Conservation (phyloP, 495 filamentous ascomycete species). For the Paragyromitra xinjiangensis region DNA sequence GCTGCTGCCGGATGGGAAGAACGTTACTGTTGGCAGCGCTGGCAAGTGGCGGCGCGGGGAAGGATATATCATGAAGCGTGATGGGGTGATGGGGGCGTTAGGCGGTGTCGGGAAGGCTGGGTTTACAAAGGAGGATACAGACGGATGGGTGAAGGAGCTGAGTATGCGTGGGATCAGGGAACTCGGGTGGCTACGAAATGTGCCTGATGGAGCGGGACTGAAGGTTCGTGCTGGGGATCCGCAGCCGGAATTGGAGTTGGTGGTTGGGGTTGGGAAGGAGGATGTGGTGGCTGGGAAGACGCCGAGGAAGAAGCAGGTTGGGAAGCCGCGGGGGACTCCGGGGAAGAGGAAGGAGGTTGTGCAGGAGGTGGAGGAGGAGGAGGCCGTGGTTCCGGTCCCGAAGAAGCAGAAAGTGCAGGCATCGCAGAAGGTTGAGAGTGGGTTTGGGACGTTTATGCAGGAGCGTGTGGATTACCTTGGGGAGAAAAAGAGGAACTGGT, state of each 20-base stretch:
- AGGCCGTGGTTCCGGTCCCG: neutral
- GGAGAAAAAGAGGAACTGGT: constrained; percentile 72
- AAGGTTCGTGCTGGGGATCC: constrained; percentile 48
- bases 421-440: constrained; percentile 52
- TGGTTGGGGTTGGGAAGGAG: constrained; percentile 35
- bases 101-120: constrained; percentile 43
- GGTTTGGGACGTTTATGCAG: constrained; percentile 66
- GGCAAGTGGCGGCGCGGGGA: constrained; percentile 52
- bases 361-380: neutral
- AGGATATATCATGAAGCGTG: constrained; percentile 53
- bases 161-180: constrained; percentile 47
- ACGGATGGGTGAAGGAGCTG: constrained; percentile 55
- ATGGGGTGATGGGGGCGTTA: constrained; percentile 52
- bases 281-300: neutral
- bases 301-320: constrained; percentile 19
- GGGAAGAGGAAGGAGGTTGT: constrained; percentile 6
- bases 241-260: constrained; percentile 35
- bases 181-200: constrained; percentile 39
- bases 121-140: constrained; percentile 52
- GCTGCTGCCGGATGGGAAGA: constrained; percentile 51
- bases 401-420: constrained; percentile 23
- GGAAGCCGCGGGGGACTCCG: neutral
- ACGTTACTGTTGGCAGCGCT: constrained; percentile 39
- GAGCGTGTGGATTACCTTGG: constrained; percentile 82
- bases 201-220: constrained; percentile 50